Base-by-base conservation (phyloP, 2,329 filamentous ascomycete species). In the Tolypocladium sp. region DNA sequence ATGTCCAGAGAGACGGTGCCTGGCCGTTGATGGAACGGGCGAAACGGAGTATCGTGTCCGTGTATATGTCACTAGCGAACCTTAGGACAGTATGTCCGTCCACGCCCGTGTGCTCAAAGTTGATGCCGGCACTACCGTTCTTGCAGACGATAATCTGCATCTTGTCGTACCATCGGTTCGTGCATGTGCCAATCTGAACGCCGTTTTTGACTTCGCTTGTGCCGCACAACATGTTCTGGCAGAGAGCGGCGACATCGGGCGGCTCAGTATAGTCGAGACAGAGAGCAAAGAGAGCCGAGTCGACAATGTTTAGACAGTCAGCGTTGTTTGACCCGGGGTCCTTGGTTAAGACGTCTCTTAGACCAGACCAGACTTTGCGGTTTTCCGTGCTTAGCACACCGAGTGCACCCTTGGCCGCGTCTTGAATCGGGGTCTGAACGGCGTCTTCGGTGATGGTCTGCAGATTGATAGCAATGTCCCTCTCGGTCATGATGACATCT, bases 91-190 rank as follows among this genome's bases (percentile, higher is more conserved):
- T 99, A 71, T 99, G 94, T 1, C 94, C 94, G 68, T 99, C 94
- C 6, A 99, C 93, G 64, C 94, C 94, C 0, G 94, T 99, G 70
- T 99, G 94, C 73, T 99, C 94, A 68, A 99, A 97, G 76, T 99
- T 99, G 84, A 99, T 97, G 7, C 94, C 94, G 0, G 94, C 94
- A 69, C 91, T 96, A 59, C 94, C 94, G 74, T 97, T 99, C 77
- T 96, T 96, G 81, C 94, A 97, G 56, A 99, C 94, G 58, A 99
- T 97, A 63, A 99, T 97, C 71, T 99, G 94, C 55, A 99, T 81
- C 77, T 99, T 99, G 76, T 99, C 94, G 70, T 99, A 99, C 94
- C 94, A 99, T 62, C 94, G 83, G 74, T 99, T 99, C 17, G 93
- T 97, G 76, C 94, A 99, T 2, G 94, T 97, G 37, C 94, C 94